Percentiles rank a stretch among this genome's conserved stretches.
Conservation (phyloP, 2,329 filamentous ascomycete genomes). For the Trichoderma arundinaceum region DNA sequence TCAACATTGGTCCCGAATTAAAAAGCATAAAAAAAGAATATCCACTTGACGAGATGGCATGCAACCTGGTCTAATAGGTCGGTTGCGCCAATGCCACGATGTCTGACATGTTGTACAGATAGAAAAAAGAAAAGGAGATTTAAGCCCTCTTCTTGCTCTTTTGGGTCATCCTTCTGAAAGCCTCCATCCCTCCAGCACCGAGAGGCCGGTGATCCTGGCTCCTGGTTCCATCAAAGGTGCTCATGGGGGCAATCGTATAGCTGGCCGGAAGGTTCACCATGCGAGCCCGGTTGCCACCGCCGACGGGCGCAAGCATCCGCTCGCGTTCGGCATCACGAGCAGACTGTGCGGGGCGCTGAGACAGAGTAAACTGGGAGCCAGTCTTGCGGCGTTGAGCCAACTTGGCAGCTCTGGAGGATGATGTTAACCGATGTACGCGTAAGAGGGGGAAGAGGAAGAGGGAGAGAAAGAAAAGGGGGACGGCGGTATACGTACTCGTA, state of each 20-base stretch:
- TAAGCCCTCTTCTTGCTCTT: conserved; percentile 62
- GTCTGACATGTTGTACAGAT: neutral
- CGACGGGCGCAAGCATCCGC: conserved; percentile 62
- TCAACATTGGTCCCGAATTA: neutral
- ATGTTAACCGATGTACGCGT: conserved; percentile 26
- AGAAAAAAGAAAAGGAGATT: neutral
- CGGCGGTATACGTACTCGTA: conserved; percentile 57
- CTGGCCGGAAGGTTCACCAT: conserved; percentile 60
- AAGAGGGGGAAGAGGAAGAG: neutral
- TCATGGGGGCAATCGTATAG: conserved; percentile 66
- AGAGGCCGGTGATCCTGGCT: conserved; percentile 63
- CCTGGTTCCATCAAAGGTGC: conserved; percentile 62
- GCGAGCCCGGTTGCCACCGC: conserved; percentile 61
- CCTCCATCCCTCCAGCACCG: conserved; percentile 66
- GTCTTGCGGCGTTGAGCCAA: conserved; percentile 56
- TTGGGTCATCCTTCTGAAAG: conserved; percentile 69
- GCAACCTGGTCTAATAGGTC: neutral
- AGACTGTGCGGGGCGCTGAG: conserved; percentile 54
- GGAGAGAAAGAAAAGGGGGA: neutral
- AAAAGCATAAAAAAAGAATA: neutral
- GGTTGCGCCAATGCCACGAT: neutral
- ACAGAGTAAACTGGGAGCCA: conserved; percentile 57
- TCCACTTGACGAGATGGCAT: neutral
- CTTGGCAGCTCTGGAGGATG: conserved; percentile 55
- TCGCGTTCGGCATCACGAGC: conserved; percentile 61